Conservation (phyloP, 2,329 filamentous ascomycete species). For the Cytospora leucostoma region DNA sequence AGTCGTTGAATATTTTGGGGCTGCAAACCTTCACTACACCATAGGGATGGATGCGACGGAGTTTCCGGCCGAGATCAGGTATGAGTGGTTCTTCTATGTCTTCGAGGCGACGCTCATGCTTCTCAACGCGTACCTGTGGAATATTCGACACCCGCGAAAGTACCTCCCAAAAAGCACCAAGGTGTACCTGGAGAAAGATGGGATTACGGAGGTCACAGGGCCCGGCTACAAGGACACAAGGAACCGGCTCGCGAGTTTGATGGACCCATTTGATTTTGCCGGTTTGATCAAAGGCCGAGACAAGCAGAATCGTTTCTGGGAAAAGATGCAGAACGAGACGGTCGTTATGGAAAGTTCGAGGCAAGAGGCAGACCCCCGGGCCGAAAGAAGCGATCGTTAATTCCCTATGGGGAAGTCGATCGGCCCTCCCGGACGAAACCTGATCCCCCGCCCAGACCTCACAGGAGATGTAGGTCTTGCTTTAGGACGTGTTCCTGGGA, state of each 20-base stretch:
- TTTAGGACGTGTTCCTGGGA: not conserved
- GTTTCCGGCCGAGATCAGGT: conserved; percentile 41
- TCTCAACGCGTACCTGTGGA: conserved; percentile 42
- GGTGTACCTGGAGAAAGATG: conserved; percentile 43
- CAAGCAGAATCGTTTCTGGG: conserved; percentile 34
- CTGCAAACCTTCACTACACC: conserved; percentile 38
- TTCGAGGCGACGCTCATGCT: conserved; percentile 47
- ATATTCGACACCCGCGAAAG: conserved; percentile 41
- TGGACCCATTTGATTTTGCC: conserved; percentile 37
- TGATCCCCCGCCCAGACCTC: not conserved
- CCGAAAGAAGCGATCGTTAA: not conserved
- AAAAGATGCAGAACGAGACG: conserved; percentile 22
- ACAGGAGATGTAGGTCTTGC: not conserved
- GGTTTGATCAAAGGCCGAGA: conserved; percentile 30
- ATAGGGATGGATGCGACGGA: conserved; percentile 32
- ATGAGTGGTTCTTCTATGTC: conserved; percentile 50
- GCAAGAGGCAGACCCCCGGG: not conserved
- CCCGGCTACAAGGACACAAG: conserved; percentile 37
- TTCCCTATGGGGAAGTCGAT: not conserved
- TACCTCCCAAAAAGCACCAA: conserved; percentile 41
- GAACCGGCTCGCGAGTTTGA: conserved; percentile 26
- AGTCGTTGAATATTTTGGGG: conserved; percentile 48
- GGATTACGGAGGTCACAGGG: conserved; percentile 39
- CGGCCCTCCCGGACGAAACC: not conserved
- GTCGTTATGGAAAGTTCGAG: not conserved